A percentile compares a stretch with the other conserved stretches of the same genome.
Conservation (phyloP, 2,329 filamentous ascomycete species). For the Colletotrichum viniferum region DNA sequence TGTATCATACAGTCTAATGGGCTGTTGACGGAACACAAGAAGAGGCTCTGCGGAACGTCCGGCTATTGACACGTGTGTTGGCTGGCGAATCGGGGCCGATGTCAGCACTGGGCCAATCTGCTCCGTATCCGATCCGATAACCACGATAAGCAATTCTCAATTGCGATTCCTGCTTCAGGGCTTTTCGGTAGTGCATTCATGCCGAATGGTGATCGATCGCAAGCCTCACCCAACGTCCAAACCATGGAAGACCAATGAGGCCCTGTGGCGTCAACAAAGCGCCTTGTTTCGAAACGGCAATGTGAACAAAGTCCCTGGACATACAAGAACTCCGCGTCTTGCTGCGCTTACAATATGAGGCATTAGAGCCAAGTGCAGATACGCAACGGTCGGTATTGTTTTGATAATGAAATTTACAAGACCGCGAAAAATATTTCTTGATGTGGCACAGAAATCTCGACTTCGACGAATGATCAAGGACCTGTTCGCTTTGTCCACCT, state of each 20-base stretch:
- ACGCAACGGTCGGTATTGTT: neutral
- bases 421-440: fast-evolving
- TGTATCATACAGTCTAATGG: neutral
- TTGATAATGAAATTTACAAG: neutral
- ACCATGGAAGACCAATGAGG: no score
- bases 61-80: neutral
- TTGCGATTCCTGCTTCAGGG: neutral
- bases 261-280: neutral
- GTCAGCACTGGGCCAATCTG: neutral
- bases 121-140: neutral
- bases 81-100: neutral
- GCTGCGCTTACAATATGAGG: neutral
- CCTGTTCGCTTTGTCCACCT: fast-evolving
- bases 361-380: neutral
- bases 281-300: neutral
- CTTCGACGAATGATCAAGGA: neutral
- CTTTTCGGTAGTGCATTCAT: neutral
- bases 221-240: neutral
- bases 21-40: neutral
- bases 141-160: neutral
- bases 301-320: neutral
- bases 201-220: neutral
- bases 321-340: neutral
- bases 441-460: neutral
- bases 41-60: neutral